Percentiles rank a stretch among this genome's conserved stretches.
phyloP scores from a whole-genome alignment of 495 filamentous ascomycete species.

The Tuber brumale region DNA sequence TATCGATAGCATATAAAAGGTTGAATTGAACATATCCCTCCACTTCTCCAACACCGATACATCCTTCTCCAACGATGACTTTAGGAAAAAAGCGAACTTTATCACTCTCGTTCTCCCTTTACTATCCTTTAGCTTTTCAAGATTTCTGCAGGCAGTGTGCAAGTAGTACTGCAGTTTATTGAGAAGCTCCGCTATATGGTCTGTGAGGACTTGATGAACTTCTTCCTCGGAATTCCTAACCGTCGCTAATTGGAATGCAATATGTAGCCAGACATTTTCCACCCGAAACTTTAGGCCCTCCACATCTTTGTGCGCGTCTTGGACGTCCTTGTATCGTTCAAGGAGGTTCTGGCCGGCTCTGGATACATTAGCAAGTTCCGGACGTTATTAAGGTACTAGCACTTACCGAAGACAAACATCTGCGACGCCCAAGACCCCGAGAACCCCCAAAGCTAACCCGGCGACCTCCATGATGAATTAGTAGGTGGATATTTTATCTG shows the following conservation, averaged over 20 bases:
- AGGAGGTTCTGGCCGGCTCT: constrained; percentile 24
- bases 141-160: constrained; percentile 31
- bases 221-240: constrained; percentile 39
- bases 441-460: constrained; percentile 14
- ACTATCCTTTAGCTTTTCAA: constrained; percentile 37
- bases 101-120: constrained; percentile 15
- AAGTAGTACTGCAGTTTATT: constrained; percentile 42
- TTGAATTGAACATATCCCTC: constrained; percentile 43
- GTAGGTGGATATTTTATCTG: background rate
- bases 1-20: constrained; percentile 46
- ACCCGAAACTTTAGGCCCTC: constrained; percentile 42
- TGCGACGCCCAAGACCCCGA: constrained; percentile 17
- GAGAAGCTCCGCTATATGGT: constrained; percentile 42
- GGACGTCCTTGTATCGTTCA: constrained; percentile 24
- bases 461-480: constrained; percentile 1
- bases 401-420: constrained; percentile 31
- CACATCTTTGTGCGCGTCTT: constrained; percentile 35
- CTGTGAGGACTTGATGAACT: constrained; percentile 43
- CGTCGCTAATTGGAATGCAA: constrained; percentile 43
- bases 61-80: constrained; percentile 40
- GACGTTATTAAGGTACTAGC: background rate
- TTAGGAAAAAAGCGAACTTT: constrained; percentile 23
- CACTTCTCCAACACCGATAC: constrained; percentile 45
- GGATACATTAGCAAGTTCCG: background rate
- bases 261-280: constrained; percentile 43